Conservation (phyloP, 495 filamentous ascomycete genomes). For the Tuber magnatum region DNA sequence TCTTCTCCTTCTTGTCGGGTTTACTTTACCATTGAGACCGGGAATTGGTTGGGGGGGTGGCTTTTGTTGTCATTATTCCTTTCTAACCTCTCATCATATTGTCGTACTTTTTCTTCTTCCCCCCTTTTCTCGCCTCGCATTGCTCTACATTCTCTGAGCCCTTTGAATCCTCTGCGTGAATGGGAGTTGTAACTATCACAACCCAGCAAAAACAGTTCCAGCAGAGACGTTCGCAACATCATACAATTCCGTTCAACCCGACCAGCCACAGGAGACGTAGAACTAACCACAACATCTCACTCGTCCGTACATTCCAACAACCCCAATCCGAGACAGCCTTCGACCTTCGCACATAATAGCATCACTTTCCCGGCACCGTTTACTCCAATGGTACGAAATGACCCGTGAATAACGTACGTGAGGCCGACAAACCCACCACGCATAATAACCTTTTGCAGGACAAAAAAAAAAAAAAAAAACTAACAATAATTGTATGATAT, state of each 20-base stretch:
- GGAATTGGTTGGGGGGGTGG: background rate
- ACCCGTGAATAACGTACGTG: too few species aligned
- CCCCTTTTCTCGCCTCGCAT: background rate
- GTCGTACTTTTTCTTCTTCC: background rate
- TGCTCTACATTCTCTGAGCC: background rate
- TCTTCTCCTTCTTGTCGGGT: background rate
- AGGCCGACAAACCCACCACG: too few species aligned
- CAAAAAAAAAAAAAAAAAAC: too few species aligned
- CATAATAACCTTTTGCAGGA: too few species aligned
- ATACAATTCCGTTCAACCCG: background rate
- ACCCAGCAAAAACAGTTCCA: background rate
- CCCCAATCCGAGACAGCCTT: too few species aligned
- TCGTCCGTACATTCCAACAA: background rate
- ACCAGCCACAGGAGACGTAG: too few species aligned
- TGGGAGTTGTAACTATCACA: background rate
- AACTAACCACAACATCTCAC: constrained; percentile 3
- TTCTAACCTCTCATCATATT: background rate
- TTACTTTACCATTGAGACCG: background rate
- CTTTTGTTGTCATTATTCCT: background rate
- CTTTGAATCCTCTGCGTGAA: background rate
- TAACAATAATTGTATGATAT: too few species aligned
- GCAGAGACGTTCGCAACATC: background rate
- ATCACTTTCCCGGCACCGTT: background rate
- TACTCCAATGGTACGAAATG: too few species aligned
- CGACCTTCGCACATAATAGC: too few species aligned